These are phyloP conservation scores for Rhodotorula sp. DNA, from an alignment of 1,284 basidiomycete species.

Conservation along the genomic window DNA sequence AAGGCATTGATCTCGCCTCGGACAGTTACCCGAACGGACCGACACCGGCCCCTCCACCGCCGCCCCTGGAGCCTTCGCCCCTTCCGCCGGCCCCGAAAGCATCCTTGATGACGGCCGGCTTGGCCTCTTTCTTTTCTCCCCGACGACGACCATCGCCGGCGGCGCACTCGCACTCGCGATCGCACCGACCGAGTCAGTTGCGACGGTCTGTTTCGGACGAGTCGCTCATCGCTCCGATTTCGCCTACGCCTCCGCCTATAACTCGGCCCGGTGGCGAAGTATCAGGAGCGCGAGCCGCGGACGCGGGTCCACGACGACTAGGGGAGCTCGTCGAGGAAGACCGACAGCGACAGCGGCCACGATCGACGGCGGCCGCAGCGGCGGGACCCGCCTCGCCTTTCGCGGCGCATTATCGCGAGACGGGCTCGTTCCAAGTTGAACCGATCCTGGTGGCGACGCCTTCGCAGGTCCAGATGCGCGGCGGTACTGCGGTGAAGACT, in stretches of 20 bases:
- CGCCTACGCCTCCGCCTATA: constrained; percentile 50
- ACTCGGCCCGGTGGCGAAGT: constrained; percentile 13
- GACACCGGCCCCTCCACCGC: constrained; percentile 3
- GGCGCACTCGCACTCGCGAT: constrained; percentile 18
- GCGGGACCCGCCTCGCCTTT: constrained; percentile 68
- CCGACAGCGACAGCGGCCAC: not conserved
- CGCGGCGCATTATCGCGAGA: constrained; percentile 77
- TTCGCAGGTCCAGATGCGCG: constrained; percentile 59
- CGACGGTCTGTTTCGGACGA: constrained; percentile 50
- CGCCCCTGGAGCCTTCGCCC: not conserved
- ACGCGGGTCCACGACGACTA: too few species aligned
- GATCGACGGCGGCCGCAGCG: too few species aligned
- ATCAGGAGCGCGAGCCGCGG: constrained; percentile 31
- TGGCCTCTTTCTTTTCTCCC: constrained; percentile 30
- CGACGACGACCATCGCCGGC: constrained; percentile 15
- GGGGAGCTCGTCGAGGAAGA: not conserved
- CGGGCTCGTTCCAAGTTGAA: constrained; percentile 68
- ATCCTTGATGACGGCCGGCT: constrained; percentile 2
- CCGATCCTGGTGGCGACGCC: constrained; percentile 65
- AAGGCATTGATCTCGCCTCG: constrained; percentile 48
- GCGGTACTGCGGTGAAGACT: too few species aligned
- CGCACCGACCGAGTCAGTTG: constrained; percentile 6
- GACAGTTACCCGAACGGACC: not conserved
- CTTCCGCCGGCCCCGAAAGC: not conserved
- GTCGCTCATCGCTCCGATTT: constrained; percentile 12